phyloP scores from a whole-genome alignment of 129 eudicot genomes.

The Calendula officinalis region DNA sequence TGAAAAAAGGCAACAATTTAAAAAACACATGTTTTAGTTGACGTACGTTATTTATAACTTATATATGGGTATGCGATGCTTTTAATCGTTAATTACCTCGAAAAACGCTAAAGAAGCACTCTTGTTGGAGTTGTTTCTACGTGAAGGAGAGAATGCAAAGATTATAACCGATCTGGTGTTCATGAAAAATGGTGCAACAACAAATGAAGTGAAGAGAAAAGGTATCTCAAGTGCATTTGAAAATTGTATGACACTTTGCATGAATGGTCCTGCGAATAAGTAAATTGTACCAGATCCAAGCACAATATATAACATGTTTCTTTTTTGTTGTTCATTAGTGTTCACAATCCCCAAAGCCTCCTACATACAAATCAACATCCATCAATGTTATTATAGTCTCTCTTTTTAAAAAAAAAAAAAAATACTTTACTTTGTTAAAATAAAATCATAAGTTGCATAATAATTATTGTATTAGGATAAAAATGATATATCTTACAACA shows the following conservation, averaged over 20 bases:
- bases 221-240: slow-evolving; percentile 37
- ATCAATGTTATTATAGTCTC: too few relatives aligned
- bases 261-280: slow-evolving; percentile 38
- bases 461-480: not conserved
- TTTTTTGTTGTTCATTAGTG: not conserved
- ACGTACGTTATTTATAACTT: too few relatives aligned
- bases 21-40: not conserved
- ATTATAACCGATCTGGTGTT: slow-evolving; percentile 31
- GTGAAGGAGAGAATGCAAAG: slow-evolving; percentile 23
- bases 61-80: too few relatives aligned
- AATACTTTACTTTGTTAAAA: too few relatives aligned
- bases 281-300: slow-evolving; percentile 8
- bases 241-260: slow-evolving; percentile 32
- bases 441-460: too few relatives aligned
- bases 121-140: slow-evolving; percentile 26
- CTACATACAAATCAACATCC: too few relatives aligned
- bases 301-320: slow-evolving; percentile 5
- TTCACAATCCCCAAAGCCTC: not conserved
- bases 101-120: slow-evolving; percentile 41
- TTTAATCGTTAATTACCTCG: too few relatives aligned
- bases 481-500: not conserved
- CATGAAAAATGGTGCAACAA: slow-evolving; percentile 43
- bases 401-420: too few relatives aligned
- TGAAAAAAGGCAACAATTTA: not conserved
- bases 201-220: slow-evolving; percentile 42